phyloP scores from a whole-genome alignment of 352 stramenopile species.

The Phytophthora tentaculata region DNA sequence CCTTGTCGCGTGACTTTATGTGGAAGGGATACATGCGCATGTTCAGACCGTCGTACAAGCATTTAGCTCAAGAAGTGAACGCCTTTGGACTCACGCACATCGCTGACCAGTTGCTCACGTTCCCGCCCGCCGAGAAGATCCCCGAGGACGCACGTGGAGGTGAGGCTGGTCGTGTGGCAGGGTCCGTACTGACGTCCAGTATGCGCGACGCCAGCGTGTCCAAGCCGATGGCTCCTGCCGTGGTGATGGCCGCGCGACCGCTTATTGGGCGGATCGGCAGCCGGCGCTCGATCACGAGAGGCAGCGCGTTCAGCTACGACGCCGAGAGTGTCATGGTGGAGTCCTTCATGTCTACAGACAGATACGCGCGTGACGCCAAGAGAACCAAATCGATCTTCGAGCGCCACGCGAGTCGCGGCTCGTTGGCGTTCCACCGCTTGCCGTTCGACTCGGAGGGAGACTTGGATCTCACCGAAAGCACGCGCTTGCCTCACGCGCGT shows the following conservation, averaged over 20 bases:
- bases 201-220: constrained; percentile 30
- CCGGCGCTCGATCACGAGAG: constrained; percentile 52
- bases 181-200: constrained; percentile 35
- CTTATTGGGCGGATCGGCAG: constrained; percentile 36
- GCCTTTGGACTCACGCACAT: constrained; percentile 65
- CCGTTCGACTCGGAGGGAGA: constrained; percentile 38
- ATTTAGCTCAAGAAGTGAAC: constrained; percentile 87
- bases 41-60: constrained; percentile 84
- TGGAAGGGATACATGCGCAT: constrained; percentile 88
- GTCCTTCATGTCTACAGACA: constrained; percentile 85
- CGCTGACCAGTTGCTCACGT: constrained; percentile 76
- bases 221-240: constrained; percentile 39
- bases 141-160: constrained; percentile 49
- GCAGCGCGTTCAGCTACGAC: constrained; percentile 89
- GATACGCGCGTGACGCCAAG: constrained; percentile 52
- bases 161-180: constrained; percentile 27
- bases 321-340: constrained; percentile 91
- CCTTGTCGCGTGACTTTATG: constrained; percentile 78
- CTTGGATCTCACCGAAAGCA: constrained; percentile 16
- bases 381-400: constrained; percentile 72
- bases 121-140: constrained; percentile 80
- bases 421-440: constrained; percentile 75
- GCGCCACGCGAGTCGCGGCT: constrained; percentile 84
- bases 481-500: constrained; percentile 7
- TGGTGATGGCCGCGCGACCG: constrained; percentile 38